Evolutionary conservation across 108 stramenopile species (phyloP), one percentile per base, ranked within the genome.

Genomic region (Cyclotella baltica): DNA sequence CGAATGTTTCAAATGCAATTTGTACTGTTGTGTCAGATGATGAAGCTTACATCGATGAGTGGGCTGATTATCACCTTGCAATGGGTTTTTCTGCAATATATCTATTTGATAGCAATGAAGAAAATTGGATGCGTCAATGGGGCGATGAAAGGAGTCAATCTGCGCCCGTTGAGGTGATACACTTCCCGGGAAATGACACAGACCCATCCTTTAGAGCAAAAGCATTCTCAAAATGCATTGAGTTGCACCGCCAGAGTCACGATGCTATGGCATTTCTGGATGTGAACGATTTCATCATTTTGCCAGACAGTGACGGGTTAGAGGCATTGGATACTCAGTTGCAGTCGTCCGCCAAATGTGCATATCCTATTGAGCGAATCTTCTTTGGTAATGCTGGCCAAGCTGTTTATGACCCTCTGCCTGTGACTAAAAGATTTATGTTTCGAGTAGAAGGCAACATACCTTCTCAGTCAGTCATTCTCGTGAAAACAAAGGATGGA

Each of bases 31-130:
- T 61, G 4, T 58, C 23, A 1, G 40, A 59, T 18, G 28, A 72
- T 18, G 71, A 72, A 31, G 59, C 59, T 20, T 72, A 72, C 38
- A 30, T 72, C 22, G 71, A 72, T 31, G 71, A 72, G 30, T 72
- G 58, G 58, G 59, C 48, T 29, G 71, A 59, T 30, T 72, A 61
- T 47, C 71, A 72, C 37, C 20, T 58, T 27, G 70, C 70, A 19
- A 5, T 70, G 9, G 67, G 67, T 19, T 69, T 69, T 53, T 69
- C 67, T 9, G 35, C 18, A 4, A 69, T 69, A 10, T 53, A 69
- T 52, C 4, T 69, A 19, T 28, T 69, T 69, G 67, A 69, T 55
- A 31, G 25, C 56, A 53, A 33, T 2, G 67, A 69, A 31, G 48
- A 53, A 13, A 34, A 27, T 35, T 69, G 67, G 67, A 40, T 72